Evolutionary conservation across 331 rosid species (phyloP), one percentile per base, ranked within the genome.

Genomic region (Erythrophleum ivorense): DNA sequence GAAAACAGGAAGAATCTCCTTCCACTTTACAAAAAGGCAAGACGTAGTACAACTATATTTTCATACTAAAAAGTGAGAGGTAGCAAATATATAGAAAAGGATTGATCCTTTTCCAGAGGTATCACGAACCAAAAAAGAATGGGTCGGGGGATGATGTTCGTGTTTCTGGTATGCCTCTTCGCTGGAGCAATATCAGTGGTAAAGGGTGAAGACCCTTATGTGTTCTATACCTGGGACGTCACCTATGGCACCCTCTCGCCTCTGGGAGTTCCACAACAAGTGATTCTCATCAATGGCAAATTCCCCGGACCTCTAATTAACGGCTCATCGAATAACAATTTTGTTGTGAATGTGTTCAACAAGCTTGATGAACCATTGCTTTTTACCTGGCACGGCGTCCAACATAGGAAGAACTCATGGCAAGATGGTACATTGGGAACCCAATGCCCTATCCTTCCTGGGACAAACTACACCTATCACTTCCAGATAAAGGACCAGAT

Each of bases 261-360:
- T 69, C n/a, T 69, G 74, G 74, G 74, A 45, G 74, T 69, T 12
- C 74, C 74, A 3, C 74, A 69, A 21, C 74, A 69, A 69, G 74
- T 69, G 6, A 69, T 69, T 21, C 74, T 69, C 55, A 69, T 69
- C 11, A 69, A 69, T 6, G 54, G 54, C n/a, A 6, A 69, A 45
- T 69, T 69, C 74, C 74, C 74, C 1, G 74, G 74, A 45, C 74
- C 74, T 5, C 36, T 11, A 31, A 11, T 69, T 10, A 69, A 69
- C 15, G 34, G 74, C 11, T 69, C 74, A 45, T 69, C 74, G 3
- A 69, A 69, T 12, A 69, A 69, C 74, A 69, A 69, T 29, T n/a
- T 69, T 33, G 74, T 69, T 7, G 50, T 69, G 4, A 69, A 69
- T 12, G 55, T 69, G 11, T 69, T 69, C 74, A 69, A 69, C 38